These are phyloP conservation scores for Penicillium samsonianum DNA, from an alignment of 495 filamentous ascomycete genomes.

Conservation along the genomic window DNA sequence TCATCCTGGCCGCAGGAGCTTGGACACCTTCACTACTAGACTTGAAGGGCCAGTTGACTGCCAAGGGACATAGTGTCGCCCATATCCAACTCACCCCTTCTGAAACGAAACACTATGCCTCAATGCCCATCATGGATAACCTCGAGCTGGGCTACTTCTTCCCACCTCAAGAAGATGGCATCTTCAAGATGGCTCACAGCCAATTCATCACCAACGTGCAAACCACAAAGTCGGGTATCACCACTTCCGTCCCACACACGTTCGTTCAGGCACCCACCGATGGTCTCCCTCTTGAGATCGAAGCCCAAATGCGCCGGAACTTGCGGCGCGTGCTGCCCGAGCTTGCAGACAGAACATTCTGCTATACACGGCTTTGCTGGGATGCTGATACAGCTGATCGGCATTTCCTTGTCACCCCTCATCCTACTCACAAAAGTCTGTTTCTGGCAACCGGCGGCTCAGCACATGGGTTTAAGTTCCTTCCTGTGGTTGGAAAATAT, in stretches of 20 bases:
- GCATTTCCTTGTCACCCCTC: conserved; percentile 54
- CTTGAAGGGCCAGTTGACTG: conserved; percentile 32
- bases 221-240: conserved; percentile 17
- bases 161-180: conserved; percentile 31
- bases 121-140: conserved; percentile 14
- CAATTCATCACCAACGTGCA: conserved; percentile 24
- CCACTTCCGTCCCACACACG: conserved; percentile 21
- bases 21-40: conserved; percentile 38
- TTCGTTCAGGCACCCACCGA: conserved; percentile 15
- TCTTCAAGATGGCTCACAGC: conserved; percentile 42
- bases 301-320: conserved; percentile 24
- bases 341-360: conserved; percentile 25
- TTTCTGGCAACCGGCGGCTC: conserved; percentile 51
- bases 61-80: conserved; percentile 28
- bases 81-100: conserved; percentile 31
- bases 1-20: conserved; percentile 37
- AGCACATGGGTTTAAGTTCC: conserved; percentile 58
- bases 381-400: conserved; percentile 42
- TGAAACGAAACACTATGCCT: conserved; percentile 21
- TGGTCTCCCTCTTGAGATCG: conserved; percentile 24
- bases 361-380: conserved; percentile 33
- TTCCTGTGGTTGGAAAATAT: conserved; percentile 58
- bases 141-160: conserved; percentile 32
- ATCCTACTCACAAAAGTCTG: conserved; percentile 41
- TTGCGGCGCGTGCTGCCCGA: conserved; percentile 21